These are phyloP conservation scores for Lachnellula arida DNA, from an alignment of 2,329 filamentous ascomycete species.

Conservation along the genomic window DNA sequence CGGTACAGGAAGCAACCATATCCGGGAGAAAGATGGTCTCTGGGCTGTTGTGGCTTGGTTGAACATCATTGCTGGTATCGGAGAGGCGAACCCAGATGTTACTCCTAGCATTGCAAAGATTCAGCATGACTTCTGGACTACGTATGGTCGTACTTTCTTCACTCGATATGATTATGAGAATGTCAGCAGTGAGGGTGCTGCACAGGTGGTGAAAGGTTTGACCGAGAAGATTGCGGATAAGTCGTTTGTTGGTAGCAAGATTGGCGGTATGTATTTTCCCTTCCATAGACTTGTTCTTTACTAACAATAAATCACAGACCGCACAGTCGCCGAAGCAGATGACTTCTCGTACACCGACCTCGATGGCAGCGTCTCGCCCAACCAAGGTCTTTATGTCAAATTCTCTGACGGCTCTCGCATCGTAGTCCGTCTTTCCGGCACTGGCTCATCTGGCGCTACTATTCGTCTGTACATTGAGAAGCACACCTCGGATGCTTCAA, in stretches of 20 bases:
- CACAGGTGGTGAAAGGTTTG: conserved; percentile 81
- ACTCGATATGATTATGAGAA: conserved; percentile 98
- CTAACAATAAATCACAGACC: conserved; percentile 40
- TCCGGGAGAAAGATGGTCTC: conserved; percentile 96
- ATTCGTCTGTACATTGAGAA: conserved; percentile 97
- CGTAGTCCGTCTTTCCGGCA: conserved; percentile 90
- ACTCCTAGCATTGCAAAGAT: conserved; percentile 93
- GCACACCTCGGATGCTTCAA: conserved; percentile 76
- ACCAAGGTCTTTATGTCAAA: conserved; percentile 92
- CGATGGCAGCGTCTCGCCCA: conserved; percentile 92
- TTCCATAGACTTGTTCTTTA: conserved; percentile 1
- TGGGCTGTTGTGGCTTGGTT: conserved; percentile 98
- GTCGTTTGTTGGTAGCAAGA: conserved; percentile 74
- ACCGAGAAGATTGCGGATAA: conserved; percentile 70
- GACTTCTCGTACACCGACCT: conserved; percentile 99
- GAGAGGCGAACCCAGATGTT: conserved; percentile 71
- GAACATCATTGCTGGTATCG: conserved; percentile 95
- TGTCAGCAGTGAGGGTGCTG: conserved; percentile 84
- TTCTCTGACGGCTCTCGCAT: conserved; percentile 95
- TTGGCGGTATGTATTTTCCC: conserved; percentile 53
- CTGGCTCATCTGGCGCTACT: conserved; percentile 89
- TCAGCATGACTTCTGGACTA: conserved; percentile 94
- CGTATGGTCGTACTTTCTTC: conserved; percentile 97
- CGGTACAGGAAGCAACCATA: conserved; percentile 96
- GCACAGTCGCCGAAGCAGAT: conserved; percentile 82